These are phyloP conservation scores for Cyclotella kingstonii DNA, from an alignment of 108 stramenopile species.

Conservation along the genomic window DNA sequence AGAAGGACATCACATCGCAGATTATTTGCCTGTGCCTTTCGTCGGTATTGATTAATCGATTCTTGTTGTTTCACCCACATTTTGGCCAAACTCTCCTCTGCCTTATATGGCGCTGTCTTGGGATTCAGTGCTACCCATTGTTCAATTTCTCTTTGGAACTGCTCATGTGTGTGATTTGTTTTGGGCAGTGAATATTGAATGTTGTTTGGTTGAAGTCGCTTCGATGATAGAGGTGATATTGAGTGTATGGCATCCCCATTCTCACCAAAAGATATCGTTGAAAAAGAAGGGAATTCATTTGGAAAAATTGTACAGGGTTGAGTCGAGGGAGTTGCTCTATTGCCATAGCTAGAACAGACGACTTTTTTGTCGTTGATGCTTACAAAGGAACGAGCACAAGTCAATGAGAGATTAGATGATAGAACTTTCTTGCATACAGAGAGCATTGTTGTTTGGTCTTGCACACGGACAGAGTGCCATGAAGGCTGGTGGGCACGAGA, in stretches of 20 bases:
- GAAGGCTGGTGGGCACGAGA: no score
- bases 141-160: slow-evolving; percentile 11
- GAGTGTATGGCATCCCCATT: slow-evolving; percentile 3
- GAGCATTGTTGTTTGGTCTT: no score
- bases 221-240: not conserved
- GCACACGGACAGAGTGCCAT: no score
- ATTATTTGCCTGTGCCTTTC: not conserved
- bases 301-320: no score
- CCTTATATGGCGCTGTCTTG: slow-evolving; percentile 35
- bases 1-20: slow-evolving; percentile 7
- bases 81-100: slow-evolving; percentile 26
- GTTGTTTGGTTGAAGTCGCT: not conserved
- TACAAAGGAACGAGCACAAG: no score
- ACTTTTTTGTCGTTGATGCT: no score
- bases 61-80: slow-evolving; percentile 28
- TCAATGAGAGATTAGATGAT: no score
- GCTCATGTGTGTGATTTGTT: not conserved
- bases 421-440: no score
- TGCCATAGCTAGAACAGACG: no score
- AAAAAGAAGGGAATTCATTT: slow-evolving; percentile 1
- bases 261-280: slow-evolving; percentile 15
- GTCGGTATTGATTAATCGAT: slow-evolving; percentile 8
- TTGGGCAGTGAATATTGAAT: not conserved
- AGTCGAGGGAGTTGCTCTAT: no score
- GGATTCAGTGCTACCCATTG: slow-evolving; percentile 30